Percentiles rank a stretch among this genome's conserved stretches.
phyloP scores from a whole-genome alignment of 257 asterid species.

The Penstemon barbatus region DNA sequence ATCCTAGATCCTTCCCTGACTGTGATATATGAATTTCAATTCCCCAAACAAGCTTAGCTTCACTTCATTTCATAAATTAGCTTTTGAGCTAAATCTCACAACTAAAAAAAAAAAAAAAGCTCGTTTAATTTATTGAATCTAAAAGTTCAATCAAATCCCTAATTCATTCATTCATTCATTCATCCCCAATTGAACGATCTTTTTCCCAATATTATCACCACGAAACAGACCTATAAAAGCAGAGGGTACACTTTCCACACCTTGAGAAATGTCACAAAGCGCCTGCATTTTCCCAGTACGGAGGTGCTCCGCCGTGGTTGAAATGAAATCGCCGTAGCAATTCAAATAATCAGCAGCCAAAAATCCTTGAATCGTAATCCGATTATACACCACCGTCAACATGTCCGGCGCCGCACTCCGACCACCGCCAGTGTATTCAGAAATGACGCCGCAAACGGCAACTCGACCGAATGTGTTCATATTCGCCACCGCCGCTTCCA shows the following conservation, averaged over 20 bases:
- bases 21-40: too few species aligned
- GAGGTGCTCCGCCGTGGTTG: conserved; percentile 46
- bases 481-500: conserved; percentile 63
- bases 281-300: conserved; percentile 45
- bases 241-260: conserved; percentile 56
- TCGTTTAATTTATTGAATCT: too few species aligned
- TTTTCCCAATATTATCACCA: conserved; percentile 62
- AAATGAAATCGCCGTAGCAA: conserved; percentile 40
- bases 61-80: too few species aligned
- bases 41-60: too few species aligned
- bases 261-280: conserved; percentile 51
- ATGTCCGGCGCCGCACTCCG: conserved; percentile 42
- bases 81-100: too few species aligned
- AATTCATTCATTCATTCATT: conserved; percentile 24
- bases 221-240: conserved; percentile 54
- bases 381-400: conserved; percentile 57
- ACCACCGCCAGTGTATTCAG: conserved; percentile 50
- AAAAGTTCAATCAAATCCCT: too few species aligned
- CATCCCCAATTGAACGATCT: conserved; percentile 50
- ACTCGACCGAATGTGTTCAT: conserved; percentile 68
- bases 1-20: too few species aligned
- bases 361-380: conserved; percentile 65
- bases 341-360: conserved; percentile 49
- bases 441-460: conserved; percentile 68
- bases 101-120: too few species aligned